Evolutionary conservation across 768 basidiomycete species (phyloP).

Genomic region (Mycena maculata): DNA sequence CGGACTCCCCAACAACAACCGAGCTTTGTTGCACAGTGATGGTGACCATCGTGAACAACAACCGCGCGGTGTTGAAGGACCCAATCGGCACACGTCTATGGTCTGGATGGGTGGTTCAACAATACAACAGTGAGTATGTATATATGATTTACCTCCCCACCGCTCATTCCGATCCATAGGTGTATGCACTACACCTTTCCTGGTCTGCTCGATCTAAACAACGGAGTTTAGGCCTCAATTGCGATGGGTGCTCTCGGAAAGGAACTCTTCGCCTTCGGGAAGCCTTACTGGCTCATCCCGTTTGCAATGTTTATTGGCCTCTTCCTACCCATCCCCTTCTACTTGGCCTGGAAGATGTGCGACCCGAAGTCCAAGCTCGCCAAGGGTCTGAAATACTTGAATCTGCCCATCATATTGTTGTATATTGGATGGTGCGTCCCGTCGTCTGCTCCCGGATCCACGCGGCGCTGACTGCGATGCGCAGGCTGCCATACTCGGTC

Average conservation of each 20-base stretch:
- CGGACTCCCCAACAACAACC: not conserved
- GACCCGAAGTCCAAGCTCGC: constrained; percentile 47
- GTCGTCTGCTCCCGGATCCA: not conserved
- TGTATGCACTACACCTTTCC: not conserved
- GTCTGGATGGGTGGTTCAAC: constrained; percentile 66
- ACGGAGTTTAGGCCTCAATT: constrained; percentile 54
- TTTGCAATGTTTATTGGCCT: constrained; percentile 64
- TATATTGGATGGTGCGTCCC: constrained; percentile 49
- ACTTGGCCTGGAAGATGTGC: constrained; percentile 54
- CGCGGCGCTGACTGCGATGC: not conserved
- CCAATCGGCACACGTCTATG: constrained; percentile 63
- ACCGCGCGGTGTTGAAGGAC: constrained; percentile 58
- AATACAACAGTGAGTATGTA: constrained; percentile 50
- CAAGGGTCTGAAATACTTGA: constrained; percentile 53
- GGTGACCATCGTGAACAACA: constrained; percentile 57
- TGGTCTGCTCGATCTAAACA: not conserved
- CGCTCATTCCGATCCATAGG: not conserved
- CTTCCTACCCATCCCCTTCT: constrained; percentile 62
- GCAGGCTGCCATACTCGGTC: constrained; percentile 60
- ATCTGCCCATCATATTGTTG: constrained; percentile 58
- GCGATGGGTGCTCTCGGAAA: constrained; percentile 66
- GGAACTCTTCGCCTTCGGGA: constrained; percentile 62
- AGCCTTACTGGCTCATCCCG: constrained; percentile 60
- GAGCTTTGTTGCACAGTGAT: constrained; percentile 52
- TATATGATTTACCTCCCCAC: not conserved